Base-by-base conservation (phyloP, 768 basidiomycete species). In the Crepidotus variabilis region DNA sequence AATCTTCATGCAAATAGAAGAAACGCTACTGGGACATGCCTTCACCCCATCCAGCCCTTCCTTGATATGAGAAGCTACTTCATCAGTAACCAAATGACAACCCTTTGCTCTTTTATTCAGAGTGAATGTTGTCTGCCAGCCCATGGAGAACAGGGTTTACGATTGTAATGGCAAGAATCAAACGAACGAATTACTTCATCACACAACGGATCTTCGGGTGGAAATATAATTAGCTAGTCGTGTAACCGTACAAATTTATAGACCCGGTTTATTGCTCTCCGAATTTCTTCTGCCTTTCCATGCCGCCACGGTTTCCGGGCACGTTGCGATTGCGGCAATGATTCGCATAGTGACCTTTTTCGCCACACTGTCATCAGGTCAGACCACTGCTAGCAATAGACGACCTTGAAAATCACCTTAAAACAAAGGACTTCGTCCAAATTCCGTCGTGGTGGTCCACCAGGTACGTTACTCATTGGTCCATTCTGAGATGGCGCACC, bases 321-420 rank as follows among this genome's bases (percentile, higher is more conserved):
- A 93, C 88, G 68, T 94, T 94, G 55, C 90, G 77, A 69, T 94
- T 94, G 43, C 88, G 83, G 71, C 95, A 97, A 63, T 91, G 86
- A 68, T 97, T 96, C 18, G 95, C 95, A 67, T 96, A 96, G 67
- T 98, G 96, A 1, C 96, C 96, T 62, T 89, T 88, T 69, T 92
- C 87, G 35, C 92, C 92, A 65, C 94, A 97, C 87, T 93, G 59
- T 5, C 61, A 55, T 50, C 53, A 55, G 46, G 4, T 61, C 33
- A 51, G 34, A 55, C 50, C 52, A 52, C 55, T 35, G 28, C 46
- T 39, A 54, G 36, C 18, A 47, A 33, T 22, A 36, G 54, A 47
- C 8, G 6, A n/a, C n/a, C 51, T 52, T 46, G 6, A 50, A 49
- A 56, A 78, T 56, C 67, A 86, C 89, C 82, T 92, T 94, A 78